Conservation (phyloP, 768 basidiomycete genomes). For the Russula emetica region DNA sequence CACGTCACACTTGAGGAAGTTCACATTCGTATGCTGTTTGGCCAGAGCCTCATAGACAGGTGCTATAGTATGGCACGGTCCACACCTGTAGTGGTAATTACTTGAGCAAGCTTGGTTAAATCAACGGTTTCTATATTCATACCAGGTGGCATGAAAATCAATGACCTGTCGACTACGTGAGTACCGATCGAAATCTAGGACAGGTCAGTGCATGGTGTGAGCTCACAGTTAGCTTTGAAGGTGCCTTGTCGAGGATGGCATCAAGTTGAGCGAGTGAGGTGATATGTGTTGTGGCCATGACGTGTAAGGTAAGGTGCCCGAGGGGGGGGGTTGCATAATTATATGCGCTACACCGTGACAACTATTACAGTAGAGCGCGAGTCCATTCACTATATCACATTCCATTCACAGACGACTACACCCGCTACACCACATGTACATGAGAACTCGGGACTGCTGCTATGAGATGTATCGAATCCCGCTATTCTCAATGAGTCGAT, state of each 20-base stretch:
- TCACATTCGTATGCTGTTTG: slow-evolving; percentile 62
- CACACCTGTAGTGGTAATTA: slow-evolving; percentile 55
- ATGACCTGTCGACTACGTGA: slow-evolving; percentile 52
- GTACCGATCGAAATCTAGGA: slow-evolving; percentile 5
- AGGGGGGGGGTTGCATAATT: neutral
- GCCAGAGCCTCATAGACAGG: slow-evolving; percentile 68
- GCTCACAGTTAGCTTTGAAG: slow-evolving; percentile 61
- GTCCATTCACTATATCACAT: too few relatives aligned
- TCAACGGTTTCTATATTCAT: slow-evolving; percentile 23
- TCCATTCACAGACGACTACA: too few relatives aligned
- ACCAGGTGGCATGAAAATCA: slow-evolving; percentile 87
- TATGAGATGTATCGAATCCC: too few relatives aligned
- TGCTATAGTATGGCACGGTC: slow-evolving; percentile 80
- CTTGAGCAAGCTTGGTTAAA: slow-evolving; percentile 14
- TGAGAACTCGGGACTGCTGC: too few relatives aligned
- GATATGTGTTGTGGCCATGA: slow-evolving; percentile 61
- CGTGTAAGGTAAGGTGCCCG: neutral
- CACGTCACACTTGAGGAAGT: slow-evolving; percentile 82
- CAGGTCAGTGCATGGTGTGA: neutral
- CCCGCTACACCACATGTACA: too few relatives aligned
- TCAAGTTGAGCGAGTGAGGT: slow-evolving; percentile 62
- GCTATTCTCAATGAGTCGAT: too few relatives aligned
- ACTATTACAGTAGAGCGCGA: too few relatives aligned
- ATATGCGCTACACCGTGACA: too few relatives aligned
- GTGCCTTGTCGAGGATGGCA: slow-evolving; percentile 51